Conservation (phyloP, 176 grass and related monocot genomes). For the Zoysia japonica region DNA sequence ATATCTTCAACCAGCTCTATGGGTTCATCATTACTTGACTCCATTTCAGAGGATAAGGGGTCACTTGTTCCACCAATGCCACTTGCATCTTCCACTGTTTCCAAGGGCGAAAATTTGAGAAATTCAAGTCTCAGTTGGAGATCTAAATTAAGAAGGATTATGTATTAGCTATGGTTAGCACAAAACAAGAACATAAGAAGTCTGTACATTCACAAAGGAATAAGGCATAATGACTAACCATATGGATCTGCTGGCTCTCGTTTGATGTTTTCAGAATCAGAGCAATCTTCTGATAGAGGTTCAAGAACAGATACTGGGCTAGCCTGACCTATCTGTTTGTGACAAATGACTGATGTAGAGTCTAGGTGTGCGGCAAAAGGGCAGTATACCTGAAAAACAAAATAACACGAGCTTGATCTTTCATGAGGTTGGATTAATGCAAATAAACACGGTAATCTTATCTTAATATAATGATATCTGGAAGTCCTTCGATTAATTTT, state of each 20-base stretch:
- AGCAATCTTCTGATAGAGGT: slow-evolving; percentile 44
- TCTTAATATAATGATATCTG: background rate
- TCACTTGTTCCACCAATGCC: background rate
- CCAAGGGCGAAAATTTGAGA: slow-evolving; percentile 28
- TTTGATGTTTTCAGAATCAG: slow-evolving; percentile 37
- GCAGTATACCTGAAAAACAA: slow-evolving; percentile 33
- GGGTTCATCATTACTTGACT: slow-evolving; percentile 11
- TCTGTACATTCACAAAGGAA: background rate
- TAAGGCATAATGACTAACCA: slow-evolving; percentile 39
- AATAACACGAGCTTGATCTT: slow-evolving; percentile 8
- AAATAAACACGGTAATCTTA: background rate
- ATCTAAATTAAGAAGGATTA: slow-evolving; percentile 37
- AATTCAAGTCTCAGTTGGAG: slow-evolving; percentile 29
- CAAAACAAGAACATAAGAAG: background rate
- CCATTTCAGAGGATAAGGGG: slow-evolving; percentile 19
- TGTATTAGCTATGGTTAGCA: slow-evolving; percentile 16
- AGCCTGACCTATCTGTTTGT: slow-evolving; percentile 52
- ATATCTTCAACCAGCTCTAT: slow-evolving; percentile 56
- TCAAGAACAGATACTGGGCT: slow-evolving; percentile 72
- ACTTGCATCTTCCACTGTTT: background rate
- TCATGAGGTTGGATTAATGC: background rate
- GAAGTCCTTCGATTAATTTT: too few species aligned
- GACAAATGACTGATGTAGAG: slow-evolving; percentile 16
- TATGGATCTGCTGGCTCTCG: slow-evolving; percentile 31
- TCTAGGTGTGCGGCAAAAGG: slow-evolving; percentile 23